Base-by-base conservation (phyloP, 164 flowering plant genomes). In the Vitis rupestris region DNA sequence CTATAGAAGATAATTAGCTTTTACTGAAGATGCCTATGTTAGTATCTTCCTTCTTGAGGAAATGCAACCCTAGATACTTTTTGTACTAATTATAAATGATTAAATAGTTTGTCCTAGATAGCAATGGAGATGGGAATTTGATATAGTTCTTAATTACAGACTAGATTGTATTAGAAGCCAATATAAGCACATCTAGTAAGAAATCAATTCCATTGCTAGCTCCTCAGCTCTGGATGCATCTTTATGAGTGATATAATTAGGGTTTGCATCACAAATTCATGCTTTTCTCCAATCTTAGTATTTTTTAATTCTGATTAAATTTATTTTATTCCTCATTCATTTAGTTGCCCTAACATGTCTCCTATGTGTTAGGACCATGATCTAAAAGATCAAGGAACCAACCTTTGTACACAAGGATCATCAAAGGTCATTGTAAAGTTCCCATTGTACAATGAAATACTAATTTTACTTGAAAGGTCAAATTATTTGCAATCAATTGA, bases 121-220 rank as follows among this genome's bases (percentile, higher is more conserved):
- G 19, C 10, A 5, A 16, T 57, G 10, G 9, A 57, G 29, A 16
- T 19, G 8, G 19, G 27, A 57, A 16, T 57, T 16, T 19, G 56
- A 14, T 53, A 14, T 13, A 53, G 16, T 5, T 53, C 2, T 29
- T 29, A n/a, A 29, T 7, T 60, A 47, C 29, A 60, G 44, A 37
- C 31, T 60, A 30, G n/a, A 9, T 4, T 10, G 48, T 9, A 63
- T 37, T 10, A 50, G 7, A 14, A 62, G 2, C 15, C 66, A 48
- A 48, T 51, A 63, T 63, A n/a, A 63, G 44, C 51, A 63, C 51
- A 63, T 23, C 27, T 63, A 63, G 23, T 48, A 48, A 63, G 30
- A 9, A 66, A 10, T 15, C 61, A 29, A 49, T 65, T 72, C 60
- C 50, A 37, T 3, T 17, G n/a, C 49, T 29, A 14, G 5, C 30